Base-by-base conservation (phyloP, 805 yeast species). In the Starmerella etchellsii region DNA sequence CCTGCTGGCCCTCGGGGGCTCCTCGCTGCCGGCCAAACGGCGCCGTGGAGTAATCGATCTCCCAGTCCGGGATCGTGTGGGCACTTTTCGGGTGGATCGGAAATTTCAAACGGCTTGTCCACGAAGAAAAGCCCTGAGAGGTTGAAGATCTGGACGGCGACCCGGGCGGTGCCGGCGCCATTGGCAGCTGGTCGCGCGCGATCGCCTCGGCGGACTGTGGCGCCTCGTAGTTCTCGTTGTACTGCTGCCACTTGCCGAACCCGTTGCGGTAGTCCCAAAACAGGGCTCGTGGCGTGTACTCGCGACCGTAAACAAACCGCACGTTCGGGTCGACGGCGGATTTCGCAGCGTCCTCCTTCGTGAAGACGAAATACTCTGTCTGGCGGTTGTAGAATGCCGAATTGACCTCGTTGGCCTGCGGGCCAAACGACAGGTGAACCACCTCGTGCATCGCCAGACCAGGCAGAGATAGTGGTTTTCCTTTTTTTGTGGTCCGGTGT, bases 191-290 rank as follows among this genome's bases (percentile, higher is more conserved):
- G 6, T 19, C 35, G 3, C 3, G 8, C 3, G 24, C 26, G 7
- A 36, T 24, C 5, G n/a, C 16, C 3, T 26, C 39, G 8, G 29
- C 24, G 9, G 16, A 8, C 23, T 28, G 31, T 5, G 43, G 23
- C n/a, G 34, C 40, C 39, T 41, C 48, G 26, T 30, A 39, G 4
- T 32, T 18, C 26, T 36, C 40, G 14, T n/a, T 19, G 33, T 25
- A 47, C n/a, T 26, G 41, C 24, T 31, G 25, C 39, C 32, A 21
- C 3, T 16, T 20, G n/a, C 96, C 95, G 53, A 68, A 71, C 0
- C 95, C 95, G 36, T 80, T 78, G 18, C 68, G 64, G 34, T 76
- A 69, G 47, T 91, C 97, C 78, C 87, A 83, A n/a, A 84, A 52
- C 27, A 84, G 52, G 0, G 81, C 73, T 41, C 97, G 62, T 1